Base-by-base conservation (phyloP, 208 protist genomes). In the Herpetomonas tarakana region DNA sequence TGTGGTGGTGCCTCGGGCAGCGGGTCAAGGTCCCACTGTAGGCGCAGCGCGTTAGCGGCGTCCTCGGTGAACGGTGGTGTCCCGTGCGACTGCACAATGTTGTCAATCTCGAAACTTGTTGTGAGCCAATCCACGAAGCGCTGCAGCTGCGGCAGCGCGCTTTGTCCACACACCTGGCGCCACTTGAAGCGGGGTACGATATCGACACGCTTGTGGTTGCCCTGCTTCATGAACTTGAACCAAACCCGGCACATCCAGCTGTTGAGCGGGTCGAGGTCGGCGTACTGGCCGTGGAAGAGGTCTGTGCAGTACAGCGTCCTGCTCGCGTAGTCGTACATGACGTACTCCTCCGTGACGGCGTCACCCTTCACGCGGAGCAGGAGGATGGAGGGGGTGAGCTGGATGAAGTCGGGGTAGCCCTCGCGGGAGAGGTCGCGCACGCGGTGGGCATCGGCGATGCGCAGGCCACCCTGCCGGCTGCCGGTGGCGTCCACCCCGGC, bases 221-320 rank as follows among this genome's bases (percentile, higher is more conserved):
- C 88, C 22, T 54, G 47, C 68, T 87, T 87, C 84, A 92, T 90
- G 31, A 94, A 88, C 71, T 94, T 94, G 58, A 94, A 94, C 82
- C 83, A 94, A 52, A 94, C 84, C 4, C 88, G 88, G 45, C 88
- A 92, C 81, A 94, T 83, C 82, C 88, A 91, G 19, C 76, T 79
- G 78, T 94, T 94, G n/a, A 86, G 76, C 21, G 84, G 82, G 59
- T 94, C 88, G 39, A 88, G 66, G 63, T 94, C 88, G 46, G 70
- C 65, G 71, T 94, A 94, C 27, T 60, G 69, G 25, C 88, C 88
- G 58, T 94, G 84, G 65, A 80, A 94, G n/a, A 94, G 62, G 38
- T 94, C 88, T 6, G 81, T 89, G 65, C 88, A 94, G 31, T 79
- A 71, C 46, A 91, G 83, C 4, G 52, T 38, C 24, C 30, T 47